A percentile compares a stretch with the other conserved stretches of the same genome.
phyloP scores from a whole-genome alignment of 2,329 filamentous ascomycete species.

The Claviceps quebecensis region DNA sequence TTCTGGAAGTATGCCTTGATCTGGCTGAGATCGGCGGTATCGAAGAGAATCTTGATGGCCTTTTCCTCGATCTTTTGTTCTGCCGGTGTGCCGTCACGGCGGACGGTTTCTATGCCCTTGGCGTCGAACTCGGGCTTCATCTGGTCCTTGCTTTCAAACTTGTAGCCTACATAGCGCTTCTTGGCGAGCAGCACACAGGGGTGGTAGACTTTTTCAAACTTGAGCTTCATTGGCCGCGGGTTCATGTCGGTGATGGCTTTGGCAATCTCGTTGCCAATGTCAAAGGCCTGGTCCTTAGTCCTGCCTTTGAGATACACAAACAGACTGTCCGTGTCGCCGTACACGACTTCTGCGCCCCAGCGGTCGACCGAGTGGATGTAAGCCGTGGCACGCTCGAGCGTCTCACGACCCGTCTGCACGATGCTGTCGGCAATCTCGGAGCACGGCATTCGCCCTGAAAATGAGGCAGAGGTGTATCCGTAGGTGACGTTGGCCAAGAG shows the following conservation, averaged over 20 bases:
- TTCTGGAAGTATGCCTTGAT: conserved; percentile 82
- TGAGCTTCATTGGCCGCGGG: conserved; percentile 82
- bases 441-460: conserved; percentile 95
- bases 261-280: conserved; percentile 85
- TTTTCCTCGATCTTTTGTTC: conserved; percentile 96
- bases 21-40: conserved; percentile 74
- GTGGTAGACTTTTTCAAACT: conserved; percentile 97
- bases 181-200: conserved; percentile 90
- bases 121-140: conserved; percentile 81
- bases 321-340: conserved; percentile 91
- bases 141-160: conserved; percentile 72
- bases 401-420: conserved; percentile 89
- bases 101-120: conserved; percentile 95
- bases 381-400: conserved; percentile 83
- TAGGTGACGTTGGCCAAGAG: conserved; percentile 98
- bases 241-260: conserved; percentile 78
- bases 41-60: conserved; percentile 75
- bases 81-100: conserved; percentile 84
- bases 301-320: conserved; percentile 84
- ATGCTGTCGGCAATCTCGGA: conserved; percentile 97
- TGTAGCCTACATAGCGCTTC: conserved; percentile 96
- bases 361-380: conserved; percentile 74
- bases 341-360: conserved; percentile 95
- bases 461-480: conserved; percentile 91
- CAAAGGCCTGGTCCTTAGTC: conserved; percentile 77